Evolutionary conservation across 768 basidiomycete genomes (phyloP).

Genomic region (Stropharia rugosoannulata): DNA sequence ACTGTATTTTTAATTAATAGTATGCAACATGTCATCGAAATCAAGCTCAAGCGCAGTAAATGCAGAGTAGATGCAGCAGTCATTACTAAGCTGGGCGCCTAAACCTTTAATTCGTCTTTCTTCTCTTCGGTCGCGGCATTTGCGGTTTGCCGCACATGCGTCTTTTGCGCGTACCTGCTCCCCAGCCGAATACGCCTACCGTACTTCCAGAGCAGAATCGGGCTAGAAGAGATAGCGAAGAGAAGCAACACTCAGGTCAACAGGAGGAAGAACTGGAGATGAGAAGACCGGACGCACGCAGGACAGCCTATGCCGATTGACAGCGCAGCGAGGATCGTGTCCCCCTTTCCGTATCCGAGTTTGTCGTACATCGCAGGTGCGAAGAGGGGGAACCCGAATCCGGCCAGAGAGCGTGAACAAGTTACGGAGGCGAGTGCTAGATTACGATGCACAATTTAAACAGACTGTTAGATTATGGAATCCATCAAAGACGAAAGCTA

Average conservation of each 20-base stretch:
- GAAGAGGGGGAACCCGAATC: constrained; percentile 80
- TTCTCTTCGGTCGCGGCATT: background rate
- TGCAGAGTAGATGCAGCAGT: too few species aligned
- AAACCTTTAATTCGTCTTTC: background rate
- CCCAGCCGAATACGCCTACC: constrained; percentile 43
- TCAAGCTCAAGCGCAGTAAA: too few species aligned
- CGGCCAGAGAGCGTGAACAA: constrained; percentile 61
- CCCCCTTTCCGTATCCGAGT: constrained; percentile 69
- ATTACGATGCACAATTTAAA: constrained; percentile 1
- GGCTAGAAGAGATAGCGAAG: constrained; percentile 17
- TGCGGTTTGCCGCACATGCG: background rate
- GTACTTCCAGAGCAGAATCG: constrained; percentile 34
- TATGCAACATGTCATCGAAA: too few species aligned
- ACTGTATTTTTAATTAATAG: too few species aligned
- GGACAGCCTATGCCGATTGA: constrained; percentile 65
- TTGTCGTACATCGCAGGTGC: constrained; percentile 64
- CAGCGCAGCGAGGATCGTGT: constrained; percentile 60
- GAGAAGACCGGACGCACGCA: constrained; percentile 34
- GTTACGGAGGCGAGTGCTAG: constrained; percentile 65
- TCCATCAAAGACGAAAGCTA: background rate
- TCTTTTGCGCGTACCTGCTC: constrained; percentile 42
- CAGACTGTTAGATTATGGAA: background rate
- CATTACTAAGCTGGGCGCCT: background rate
- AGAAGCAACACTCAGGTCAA: background rate
- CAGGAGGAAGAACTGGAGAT: background rate